Evolutionary conservation across 345 rosid genomes (phyloP).

Genomic region (Pistacia vera): DNA sequence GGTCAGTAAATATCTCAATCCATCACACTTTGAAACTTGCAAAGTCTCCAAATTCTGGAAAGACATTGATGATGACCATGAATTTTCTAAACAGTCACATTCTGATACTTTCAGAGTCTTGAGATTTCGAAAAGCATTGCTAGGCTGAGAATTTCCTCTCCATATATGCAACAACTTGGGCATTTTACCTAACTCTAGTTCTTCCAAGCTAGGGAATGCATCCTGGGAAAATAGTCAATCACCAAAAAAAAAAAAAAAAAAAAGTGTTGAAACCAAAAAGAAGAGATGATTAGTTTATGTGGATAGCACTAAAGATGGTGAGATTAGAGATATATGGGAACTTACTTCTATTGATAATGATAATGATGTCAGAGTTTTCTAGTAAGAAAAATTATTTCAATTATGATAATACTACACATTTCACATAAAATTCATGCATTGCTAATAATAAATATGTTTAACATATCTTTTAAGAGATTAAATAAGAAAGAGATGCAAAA

Average conservation of each 20-base stretch:
- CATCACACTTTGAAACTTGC: conserved; percentile 2
- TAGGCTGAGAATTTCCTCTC: conserved; percentile 3
- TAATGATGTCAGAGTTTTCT: neutral
- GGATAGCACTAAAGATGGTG: too few species aligned
- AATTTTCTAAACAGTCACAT: neutral
- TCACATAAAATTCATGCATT: too few species aligned
- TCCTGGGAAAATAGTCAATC: neutral
- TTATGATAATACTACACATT: too few species aligned
- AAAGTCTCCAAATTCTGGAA: neutral
- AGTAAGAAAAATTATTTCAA: too few species aligned
- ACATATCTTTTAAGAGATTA: too few species aligned
- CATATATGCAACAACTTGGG: neutral
- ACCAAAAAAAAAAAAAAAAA: too few species aligned
- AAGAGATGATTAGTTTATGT: too few species aligned
- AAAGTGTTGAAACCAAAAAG: neutral
- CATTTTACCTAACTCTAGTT: neutral
- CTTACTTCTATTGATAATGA: neutral
- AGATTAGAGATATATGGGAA: too few species aligned
- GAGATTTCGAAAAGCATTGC: neutral
- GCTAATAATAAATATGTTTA: too few species aligned
- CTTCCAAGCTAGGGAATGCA: neutral
- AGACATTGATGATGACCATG: neutral
- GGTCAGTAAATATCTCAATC: too few species aligned
- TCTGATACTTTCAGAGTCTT: neutral
- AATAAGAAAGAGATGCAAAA: too few species aligned